Base-by-base conservation (phyloP, 2,329 filamentous ascomycete genomes). In the Rhinocladiella similis region DNA sequence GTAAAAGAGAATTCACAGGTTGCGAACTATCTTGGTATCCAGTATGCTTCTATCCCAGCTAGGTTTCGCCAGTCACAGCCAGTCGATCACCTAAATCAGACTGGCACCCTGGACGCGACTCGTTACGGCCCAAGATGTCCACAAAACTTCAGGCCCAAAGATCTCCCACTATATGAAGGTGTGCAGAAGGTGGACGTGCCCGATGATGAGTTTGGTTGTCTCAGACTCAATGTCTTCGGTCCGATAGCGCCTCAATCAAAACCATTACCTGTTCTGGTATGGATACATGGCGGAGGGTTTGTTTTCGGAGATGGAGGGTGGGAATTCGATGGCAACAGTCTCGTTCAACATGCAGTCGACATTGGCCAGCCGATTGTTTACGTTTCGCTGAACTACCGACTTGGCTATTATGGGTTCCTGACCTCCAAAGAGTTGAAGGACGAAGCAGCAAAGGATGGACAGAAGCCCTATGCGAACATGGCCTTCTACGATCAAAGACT, bases 361-460 rank as follows among this genome's bases (percentile, higher is more conserved):
- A 29, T 25, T 18, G 50, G 52, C 5, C 47, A 54, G 22, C 61
- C 59, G 9, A 47, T 59, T 25, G 57, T 75, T 54, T 70, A 65
- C 56, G 63, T 75, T 64, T 50, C 53, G 5, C 56, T 65, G 42
- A 67, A 67, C 41, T 68, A 71, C 54, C 67, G 71, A 46, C 60
- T 73, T 1, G 64, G 62, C 9, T 70, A 65, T 14, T 72, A 67
- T 29, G 72, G 72, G 16, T 75, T 70, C 55, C 62, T 73, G 41
- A 78, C 77, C 3, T 81, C 79, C 0, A 65, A 73, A 45, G 79
- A 80, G 50, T 66, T 82, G 14, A 70, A 73, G 2, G 69, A 74
- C 16, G 75, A 75, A 6, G 77, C 75, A 0, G 74, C 72, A 45
- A 72, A 71, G 18, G 66, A 72, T 1, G 55, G 55, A 20, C 36